Evolutionary conservation across 139 green algal genomes (phyloP).

Genomic region (Nannochloris sp.): DNA sequence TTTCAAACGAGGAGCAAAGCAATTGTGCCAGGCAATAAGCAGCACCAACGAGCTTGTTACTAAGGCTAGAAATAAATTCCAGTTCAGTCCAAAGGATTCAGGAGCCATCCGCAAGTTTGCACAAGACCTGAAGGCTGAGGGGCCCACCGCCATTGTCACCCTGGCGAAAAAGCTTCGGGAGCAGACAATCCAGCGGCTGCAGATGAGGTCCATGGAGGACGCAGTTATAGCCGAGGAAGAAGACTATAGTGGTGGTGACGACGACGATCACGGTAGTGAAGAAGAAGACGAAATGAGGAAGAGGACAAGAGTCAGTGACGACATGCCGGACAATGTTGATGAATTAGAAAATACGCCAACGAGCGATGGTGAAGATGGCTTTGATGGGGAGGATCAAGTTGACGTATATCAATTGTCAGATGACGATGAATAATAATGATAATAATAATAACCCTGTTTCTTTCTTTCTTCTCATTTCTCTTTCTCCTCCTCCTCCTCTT

Average conservation of each 20-base stretch:
- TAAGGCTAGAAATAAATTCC: slow-evolving; percentile 42
- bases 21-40: slow-evolving; percentile 52
- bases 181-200: slow-evolving; percentile 27
- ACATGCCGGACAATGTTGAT: not conserved
- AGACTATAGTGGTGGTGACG: not conserved
- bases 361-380: not conserved
- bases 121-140: slow-evolving; percentile 19
- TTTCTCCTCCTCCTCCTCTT: not conserved
- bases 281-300: slow-evolving; percentile 6
- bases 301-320: not conserved
- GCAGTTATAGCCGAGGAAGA: not conserved
- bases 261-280: not conserved
- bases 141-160: slow-evolving; percentile 46
- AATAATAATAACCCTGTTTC: not conserved
- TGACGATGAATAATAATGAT: slow-evolving; percentile 21
- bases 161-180: slow-evolving; percentile 33
- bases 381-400: slow-evolving; percentile 17
- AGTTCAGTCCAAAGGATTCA: slow-evolving; percentile 69
- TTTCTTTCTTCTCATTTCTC: no score
- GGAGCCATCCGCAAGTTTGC: slow-evolving; percentile 41
- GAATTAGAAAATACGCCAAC: not conserved
- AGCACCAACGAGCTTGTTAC: slow-evolving; percentile 56
- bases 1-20: slow-evolving; percentile 40
- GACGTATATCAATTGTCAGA: slow-evolving; percentile 24
- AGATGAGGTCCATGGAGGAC: slow-evolving; percentile 11